Conservation (phyloP, 495 filamentous ascomycete species). For the Choiromyces venosus region DNA sequence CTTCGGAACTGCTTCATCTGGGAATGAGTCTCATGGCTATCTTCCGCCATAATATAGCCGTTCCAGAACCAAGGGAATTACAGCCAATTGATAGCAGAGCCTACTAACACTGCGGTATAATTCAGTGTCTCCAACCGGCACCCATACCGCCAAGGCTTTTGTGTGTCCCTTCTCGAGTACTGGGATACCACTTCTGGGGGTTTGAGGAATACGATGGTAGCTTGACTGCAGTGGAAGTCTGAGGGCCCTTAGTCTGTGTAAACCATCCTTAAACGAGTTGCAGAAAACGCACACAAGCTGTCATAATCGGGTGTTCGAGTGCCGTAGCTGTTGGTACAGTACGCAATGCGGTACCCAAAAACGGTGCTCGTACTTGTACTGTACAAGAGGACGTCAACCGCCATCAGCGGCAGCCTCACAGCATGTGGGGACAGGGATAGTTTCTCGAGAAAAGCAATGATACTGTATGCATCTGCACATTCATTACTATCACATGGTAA, state of each 20-base stretch:
- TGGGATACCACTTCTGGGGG: background rate
- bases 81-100: background rate
- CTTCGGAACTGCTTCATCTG: background rate
- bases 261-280: background rate
- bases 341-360: background rate
- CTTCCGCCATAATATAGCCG: background rate
- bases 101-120: background rate
- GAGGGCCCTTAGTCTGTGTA: background rate
- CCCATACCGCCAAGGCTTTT: background rate
- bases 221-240: background rate
- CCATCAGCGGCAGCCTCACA: background rate
- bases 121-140: background rate
- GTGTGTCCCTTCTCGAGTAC: background rate
- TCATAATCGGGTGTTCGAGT: background rate
- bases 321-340: background rate
- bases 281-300: background rate
- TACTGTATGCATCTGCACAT: background rate
- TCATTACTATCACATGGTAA: background rate
- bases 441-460: background rate
- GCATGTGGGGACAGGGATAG: background rate
- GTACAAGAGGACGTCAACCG: background rate
- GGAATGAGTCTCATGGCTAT: too few species aligned
- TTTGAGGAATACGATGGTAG: background rate
- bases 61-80: background rate
- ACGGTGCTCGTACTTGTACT: background rate